Conservation (phyloP, 2,329 filamentous ascomycete genomes). For the Aspergillus alliaceus region DNA sequence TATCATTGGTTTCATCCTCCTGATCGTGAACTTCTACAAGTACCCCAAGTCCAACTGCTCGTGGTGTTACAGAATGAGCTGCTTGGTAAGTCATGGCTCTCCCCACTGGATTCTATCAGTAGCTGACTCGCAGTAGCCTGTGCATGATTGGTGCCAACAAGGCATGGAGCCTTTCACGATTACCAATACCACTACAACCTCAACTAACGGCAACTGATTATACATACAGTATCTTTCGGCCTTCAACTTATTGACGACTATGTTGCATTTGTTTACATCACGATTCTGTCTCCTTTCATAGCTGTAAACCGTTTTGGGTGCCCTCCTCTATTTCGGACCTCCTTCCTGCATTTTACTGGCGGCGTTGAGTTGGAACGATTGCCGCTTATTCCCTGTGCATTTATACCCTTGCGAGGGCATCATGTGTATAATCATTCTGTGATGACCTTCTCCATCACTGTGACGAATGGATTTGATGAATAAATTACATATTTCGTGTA, state of each 20-base stretch:
- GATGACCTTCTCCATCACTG: not conserved
- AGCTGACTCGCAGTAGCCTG: constrained; percentile 32
- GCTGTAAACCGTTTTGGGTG: not conserved
- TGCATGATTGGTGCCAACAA: constrained; percentile 47
- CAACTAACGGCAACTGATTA: not conserved
- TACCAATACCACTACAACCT: not conserved
- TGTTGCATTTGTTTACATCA: not conserved
- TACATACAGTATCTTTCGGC: not conserved
- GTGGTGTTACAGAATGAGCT: constrained; percentile 96
- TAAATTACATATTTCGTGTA: not conserved
- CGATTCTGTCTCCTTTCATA: not conserved
- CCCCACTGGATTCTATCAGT: not conserved
- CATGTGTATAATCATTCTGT: not conserved
- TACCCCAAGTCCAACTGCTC: constrained; percentile 67
- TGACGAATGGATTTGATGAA: not conserved
- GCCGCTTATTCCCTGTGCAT: not conserved
- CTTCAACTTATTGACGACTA: not conserved
- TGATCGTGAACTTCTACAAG: constrained; percentile 89
- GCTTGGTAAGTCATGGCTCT: constrained; percentile 66
- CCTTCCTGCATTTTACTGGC: not conserved
- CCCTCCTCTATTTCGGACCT: not conserved
- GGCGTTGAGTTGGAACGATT: not conserved
- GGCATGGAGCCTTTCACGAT: constrained; percentile 20
- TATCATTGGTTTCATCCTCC: constrained; percentile 78
- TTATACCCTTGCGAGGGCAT: not conserved